Conservation (phyloP, 192 early-diverging fungal genomes). For the Backusella morwellensis region DNA sequence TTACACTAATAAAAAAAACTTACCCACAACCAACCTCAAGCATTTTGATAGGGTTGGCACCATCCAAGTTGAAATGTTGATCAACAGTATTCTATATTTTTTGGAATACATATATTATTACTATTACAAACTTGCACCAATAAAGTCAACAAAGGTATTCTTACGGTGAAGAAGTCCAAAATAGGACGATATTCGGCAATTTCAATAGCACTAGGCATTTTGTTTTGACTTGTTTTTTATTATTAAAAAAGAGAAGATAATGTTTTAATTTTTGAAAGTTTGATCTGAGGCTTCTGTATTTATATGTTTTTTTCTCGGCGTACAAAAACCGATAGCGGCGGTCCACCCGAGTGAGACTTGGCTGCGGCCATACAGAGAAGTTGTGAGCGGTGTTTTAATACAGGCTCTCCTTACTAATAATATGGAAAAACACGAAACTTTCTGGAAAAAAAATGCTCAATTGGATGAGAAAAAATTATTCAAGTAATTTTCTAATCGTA, state of each 20-base stretch:
- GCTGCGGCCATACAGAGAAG: neutral
- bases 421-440: neutral
- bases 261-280: neutral
- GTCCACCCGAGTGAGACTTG: neutral
- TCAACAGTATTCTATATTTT: neutral
- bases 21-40: slow-evolving; percentile 14
- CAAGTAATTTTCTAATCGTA: no score
- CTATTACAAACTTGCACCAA: neutral
- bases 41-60: neutral
- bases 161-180: neutral
- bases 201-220: neutral
- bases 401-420: no score
- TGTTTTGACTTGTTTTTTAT: neutral
- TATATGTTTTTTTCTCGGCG: neutral
- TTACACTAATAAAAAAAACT: neutral
- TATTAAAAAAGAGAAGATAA: neutral
- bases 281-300: neutral
- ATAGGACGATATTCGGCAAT: neutral
- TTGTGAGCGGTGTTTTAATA: no score
- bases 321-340: neutral
- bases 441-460: neutral
- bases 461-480: neutral
- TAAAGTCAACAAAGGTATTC: neutral
- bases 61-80: neutral
- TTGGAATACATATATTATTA: neutral